phyloP scores from a whole-genome alignment of 108 stramenopile genomes.

The Nannochloropsis gaditana region DNA sequence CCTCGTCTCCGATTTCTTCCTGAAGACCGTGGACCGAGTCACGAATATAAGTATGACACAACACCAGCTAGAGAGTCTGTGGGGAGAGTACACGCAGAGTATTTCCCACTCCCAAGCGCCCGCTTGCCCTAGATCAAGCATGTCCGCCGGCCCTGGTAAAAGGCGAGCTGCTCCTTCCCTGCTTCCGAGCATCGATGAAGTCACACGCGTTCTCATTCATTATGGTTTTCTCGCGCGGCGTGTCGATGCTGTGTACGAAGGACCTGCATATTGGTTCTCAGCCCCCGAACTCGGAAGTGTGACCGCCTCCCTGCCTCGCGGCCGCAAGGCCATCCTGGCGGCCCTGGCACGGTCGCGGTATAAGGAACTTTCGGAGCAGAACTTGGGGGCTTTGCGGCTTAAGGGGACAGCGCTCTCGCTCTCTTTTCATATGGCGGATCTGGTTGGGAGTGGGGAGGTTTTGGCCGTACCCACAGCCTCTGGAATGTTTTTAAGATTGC shows the following conservation, averaged over 20 bases:
- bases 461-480: neutral
- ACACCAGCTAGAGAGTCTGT: neutral
- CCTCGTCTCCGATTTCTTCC: neutral
- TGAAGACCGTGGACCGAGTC: neutral
- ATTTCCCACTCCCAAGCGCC: neutral
- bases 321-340: constrained; percentile 1
- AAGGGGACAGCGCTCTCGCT: neutral
- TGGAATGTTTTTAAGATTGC: neutral
- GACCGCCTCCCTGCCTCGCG: neutral
- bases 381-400: neutral
- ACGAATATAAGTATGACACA: neutral
- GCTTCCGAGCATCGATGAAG: neutral
- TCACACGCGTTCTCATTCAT: neutral
- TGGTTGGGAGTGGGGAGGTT: constrained; percentile 8
- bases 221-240: neutral
- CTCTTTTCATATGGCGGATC: neutral
- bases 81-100: neutral
- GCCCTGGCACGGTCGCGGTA: neutral
- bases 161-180: too few species aligned
- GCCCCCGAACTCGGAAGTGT: neutral
- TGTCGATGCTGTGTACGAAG: neutral
- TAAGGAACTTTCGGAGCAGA: constrained; percentile 1
- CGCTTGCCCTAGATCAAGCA: neutral
- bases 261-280: constrained; percentile 1
- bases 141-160: neutral